phyloP scores from a whole-genome alignment of 106 monocot genomes.

The Dendrobium huoshanense region DNA sequence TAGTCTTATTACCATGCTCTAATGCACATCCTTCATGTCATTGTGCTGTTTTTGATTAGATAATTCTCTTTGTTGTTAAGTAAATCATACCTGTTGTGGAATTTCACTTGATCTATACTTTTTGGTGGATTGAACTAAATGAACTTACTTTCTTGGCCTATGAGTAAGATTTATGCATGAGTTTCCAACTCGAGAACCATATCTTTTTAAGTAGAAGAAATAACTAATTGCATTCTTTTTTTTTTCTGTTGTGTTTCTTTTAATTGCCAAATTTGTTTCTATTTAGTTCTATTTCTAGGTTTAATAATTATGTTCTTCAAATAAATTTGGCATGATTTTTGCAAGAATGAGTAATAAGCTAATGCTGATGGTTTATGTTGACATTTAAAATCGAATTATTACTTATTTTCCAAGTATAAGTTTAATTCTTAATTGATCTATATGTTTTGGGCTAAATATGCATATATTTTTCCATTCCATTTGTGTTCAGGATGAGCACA shows the following conservation, averaged over 20 bases:
- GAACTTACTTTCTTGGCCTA: neutral
- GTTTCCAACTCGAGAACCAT: neutral
- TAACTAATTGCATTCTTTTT: neutral
- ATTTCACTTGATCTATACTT: neutral
- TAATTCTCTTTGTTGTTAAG: neutral
- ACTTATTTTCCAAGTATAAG: neutral
- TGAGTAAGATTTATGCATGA: neutral
- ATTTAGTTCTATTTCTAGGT: neutral
- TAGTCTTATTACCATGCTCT: neutral
- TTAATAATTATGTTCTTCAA: neutral
- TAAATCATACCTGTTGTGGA: neutral
- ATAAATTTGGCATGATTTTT: neutral
- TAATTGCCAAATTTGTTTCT: neutral
- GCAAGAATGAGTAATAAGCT: neutral
- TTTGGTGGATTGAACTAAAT: neutral
- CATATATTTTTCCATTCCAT: neutral
- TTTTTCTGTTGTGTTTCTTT: neutral
- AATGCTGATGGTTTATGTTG: neutral
- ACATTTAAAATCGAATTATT: neutral
- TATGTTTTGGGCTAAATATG: neutral
- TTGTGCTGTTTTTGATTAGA: neutral
- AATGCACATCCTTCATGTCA: neutral
- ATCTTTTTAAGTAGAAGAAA: neutral
- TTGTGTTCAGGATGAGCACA: conserved; percentile 30
- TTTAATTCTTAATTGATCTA: neutral